These are phyloP conservation scores for Venturiaceae sp. DNA, from an alignment of 2,329 filamentous ascomycete species.

Conservation along the genomic window DNA sequence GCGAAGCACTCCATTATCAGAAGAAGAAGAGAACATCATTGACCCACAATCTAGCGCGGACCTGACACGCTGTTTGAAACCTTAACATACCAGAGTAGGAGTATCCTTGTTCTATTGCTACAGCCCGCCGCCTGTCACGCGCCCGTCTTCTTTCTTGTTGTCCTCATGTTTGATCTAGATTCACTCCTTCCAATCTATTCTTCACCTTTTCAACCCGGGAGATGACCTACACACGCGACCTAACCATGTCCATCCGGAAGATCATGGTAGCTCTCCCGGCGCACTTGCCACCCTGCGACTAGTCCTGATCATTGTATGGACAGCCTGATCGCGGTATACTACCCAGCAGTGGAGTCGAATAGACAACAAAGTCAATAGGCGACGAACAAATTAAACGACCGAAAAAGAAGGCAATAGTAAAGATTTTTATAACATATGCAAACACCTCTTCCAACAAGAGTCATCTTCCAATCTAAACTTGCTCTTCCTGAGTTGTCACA, in stretches of 20 bases:
- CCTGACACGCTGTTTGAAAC: too few species aligned
- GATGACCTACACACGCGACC: not conserved
- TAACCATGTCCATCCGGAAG: not conserved
- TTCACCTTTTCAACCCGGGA: not conserved
- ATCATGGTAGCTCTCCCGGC: not conserved
- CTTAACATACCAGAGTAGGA: not conserved
- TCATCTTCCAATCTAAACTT: not conserved
- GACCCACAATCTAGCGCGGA: not conserved
- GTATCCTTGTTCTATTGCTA: not conserved
- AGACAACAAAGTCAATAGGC: not conserved
- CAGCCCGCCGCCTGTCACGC: not conserved
- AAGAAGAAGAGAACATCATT: not conserved
- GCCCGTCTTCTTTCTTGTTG: not conserved
- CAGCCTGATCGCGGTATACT: not conserved
- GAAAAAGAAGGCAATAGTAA: not conserved
- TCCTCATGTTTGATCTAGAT: not conserved
- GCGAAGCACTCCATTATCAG: not conserved
- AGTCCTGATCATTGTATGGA: not conserved
- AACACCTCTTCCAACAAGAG: not conserved
- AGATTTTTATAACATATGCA: not conserved
- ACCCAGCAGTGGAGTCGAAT: not conserved
- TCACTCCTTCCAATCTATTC: not conserved
- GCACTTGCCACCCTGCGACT: not conserved
- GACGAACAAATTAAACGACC: not conserved
- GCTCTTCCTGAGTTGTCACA: not conserved